Evolutionary conservation across 352 stramenopile species (phyloP).

Genomic region (Phytophthora tubulina): DNA sequence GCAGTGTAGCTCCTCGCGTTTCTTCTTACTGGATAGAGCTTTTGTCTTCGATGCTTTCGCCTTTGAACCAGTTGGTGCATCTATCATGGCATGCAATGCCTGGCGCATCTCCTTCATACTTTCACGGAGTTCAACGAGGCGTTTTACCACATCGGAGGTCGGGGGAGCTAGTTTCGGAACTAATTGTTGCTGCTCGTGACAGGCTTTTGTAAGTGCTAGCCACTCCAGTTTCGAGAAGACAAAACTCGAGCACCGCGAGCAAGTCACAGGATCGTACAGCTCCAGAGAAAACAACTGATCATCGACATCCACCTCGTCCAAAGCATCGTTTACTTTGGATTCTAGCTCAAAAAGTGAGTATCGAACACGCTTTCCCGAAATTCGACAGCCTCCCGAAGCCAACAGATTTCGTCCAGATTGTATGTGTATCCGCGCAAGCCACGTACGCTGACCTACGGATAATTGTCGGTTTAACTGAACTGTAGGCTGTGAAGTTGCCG

Average conservation of each 20-base stretch:
- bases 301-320: constrained; percentile 5
- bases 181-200: constrained; percentile 48
- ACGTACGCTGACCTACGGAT: constrained; percentile 33
- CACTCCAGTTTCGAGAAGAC: constrained; percentile 50
- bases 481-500: background rate
- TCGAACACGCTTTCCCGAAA: constrained; percentile 35
- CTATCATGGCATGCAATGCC: constrained; percentile 14
- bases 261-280: constrained; percentile 50
- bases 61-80: constrained; percentile 16
- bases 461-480: background rate
- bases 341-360: constrained; percentile 47
- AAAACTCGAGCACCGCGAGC: constrained; percentile 16
- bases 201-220: constrained; percentile 53
- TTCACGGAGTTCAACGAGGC: constrained; percentile 22
- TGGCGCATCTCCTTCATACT: constrained; percentile 20
- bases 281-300: constrained; percentile 39
- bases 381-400: constrained; percentile 33
- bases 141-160: constrained; percentile 19
- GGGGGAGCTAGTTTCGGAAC: constrained; percentile 43
- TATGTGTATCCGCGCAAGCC: constrained; percentile 44
- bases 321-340: background rate
- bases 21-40: constrained; percentile 32
- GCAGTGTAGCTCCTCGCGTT: constrained; percentile 29
- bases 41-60: constrained; percentile 39
- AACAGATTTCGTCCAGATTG: constrained; percentile 24